A percentile compares a stretch with the other conserved stretches of the same genome.
phyloP scores from a whole-genome alignment of 306 rosid species.

The Quercus cerris region DNA sequence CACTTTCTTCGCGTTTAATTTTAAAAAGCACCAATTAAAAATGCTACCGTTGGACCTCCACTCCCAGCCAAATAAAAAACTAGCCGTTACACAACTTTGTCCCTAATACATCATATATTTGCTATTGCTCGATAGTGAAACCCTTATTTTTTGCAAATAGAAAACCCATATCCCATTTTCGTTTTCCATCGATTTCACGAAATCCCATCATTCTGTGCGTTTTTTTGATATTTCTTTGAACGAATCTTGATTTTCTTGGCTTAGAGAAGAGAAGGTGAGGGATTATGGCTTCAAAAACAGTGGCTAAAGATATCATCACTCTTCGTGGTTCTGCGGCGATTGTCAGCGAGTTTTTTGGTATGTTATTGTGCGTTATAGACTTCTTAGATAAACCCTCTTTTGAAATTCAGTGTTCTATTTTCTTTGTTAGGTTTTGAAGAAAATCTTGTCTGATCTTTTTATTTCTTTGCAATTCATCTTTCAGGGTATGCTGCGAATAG shows the following conservation, averaged over 20 bases:
- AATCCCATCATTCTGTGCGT: neutral
- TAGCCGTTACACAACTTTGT: constrained; percentile 34
- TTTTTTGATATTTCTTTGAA: neutral
- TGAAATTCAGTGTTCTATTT: neutral
- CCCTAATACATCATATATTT: constrained; percentile 12
- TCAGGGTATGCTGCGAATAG: constrained; percentile 98
- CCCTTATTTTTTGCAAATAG: neutral
- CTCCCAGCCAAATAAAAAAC: neutral
- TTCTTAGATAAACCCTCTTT: neutral
- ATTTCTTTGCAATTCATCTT: constrained; percentile 4
- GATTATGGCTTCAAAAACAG: constrained; percentile 68
- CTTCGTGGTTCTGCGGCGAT: constrained; percentile 96
- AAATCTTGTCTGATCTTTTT: constrained; percentile 14
- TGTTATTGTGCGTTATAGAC: neutral
- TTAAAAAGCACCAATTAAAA: constrained; percentile 17
- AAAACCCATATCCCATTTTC: neutral
- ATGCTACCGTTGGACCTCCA: constrained; percentile 27
- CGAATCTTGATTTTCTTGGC: neutral
- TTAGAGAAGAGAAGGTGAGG: neutral
- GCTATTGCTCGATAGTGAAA: too few relatives aligned
- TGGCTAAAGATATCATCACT: constrained; percentile 86
- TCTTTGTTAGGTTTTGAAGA: neutral
- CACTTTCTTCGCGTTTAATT: neutral
- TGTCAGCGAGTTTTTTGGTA: constrained; percentile 97
- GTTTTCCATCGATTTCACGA: neutral